Evolutionary conservation across 2,329 filamentous ascomycete genomes (phyloP), one percentile per base, ranked within the genome.

Genomic region (Aspergillus puulaauensis): DNA sequence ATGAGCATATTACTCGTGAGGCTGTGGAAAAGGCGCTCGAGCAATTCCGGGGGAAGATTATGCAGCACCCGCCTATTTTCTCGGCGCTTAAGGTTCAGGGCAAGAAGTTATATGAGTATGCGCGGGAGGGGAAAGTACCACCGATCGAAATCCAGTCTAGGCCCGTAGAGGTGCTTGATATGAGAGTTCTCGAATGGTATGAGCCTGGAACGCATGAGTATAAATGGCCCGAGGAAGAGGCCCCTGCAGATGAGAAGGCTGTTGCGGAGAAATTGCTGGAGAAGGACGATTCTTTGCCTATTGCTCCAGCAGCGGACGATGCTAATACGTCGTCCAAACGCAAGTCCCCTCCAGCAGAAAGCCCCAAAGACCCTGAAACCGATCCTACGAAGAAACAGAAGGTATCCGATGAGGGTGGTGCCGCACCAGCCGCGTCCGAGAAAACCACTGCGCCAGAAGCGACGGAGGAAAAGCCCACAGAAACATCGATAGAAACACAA

Each of bases 41-140:
- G 5, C 78, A 82, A 60, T 97, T 96, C 74, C 83, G 87, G 40
- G 95, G 95, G 15, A 89, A 89, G 66, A 91, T 91, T 68, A 87
- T 90, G 79, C 95, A 99, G 79, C 87, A 90, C 65, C 95, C 95
- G 39, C 93, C 93, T 6, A 85, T 99, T 19, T 99, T 93, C 75
- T 96, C 91, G 31, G 95, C 95, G 9, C 81, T 98, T 61, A 93
- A 93, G 74, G 91, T 97, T 74, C 86, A 97, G 65, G 95, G 95
- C 2, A 97, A 97, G 80, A 90, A 91, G 35, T 82, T 97, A 49
- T 99, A 99, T 73, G 93, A 99, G 76, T 98, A 98, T 75, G 95
- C 95, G 19, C 84, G 95, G 49, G 91, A 93, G 72, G 95, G 95
- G 15, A 91, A 89, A 69, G 86, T 90, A 37, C 88, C 96, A 15